Base-by-base conservation (phyloP, 768 basidiomycete species). In the Sutorius australiensis region DNA sequence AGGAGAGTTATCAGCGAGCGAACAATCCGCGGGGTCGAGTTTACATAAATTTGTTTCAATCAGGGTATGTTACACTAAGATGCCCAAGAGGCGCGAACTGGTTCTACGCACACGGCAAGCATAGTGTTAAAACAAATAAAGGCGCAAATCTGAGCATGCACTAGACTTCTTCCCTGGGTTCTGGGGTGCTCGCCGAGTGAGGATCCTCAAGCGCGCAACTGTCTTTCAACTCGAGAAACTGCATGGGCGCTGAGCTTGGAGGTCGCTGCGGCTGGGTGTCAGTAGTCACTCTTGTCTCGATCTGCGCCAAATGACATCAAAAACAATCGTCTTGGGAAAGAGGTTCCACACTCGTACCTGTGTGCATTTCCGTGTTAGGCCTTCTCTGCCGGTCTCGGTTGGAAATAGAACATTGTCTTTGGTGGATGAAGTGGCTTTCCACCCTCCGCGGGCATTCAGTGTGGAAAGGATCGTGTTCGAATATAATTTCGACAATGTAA, bases 401-500 rank as follows among this genome's bases (percentile, higher is more conserved):
- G 44, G 31, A 9, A 60, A 60, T 3, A 60, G 38, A 38, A 61
- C 13, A 14, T 60, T 60, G 1, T 53, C 48, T 10, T 28, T 48
- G 1, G 8, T 0, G 2, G 50, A 6, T 8, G 51, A 39, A 8
- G 39, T 12, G 9, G 48, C 19, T n/a, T 41, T 60, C 67, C 66
- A 67, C 21, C 57, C 57, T 17, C 46, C 53, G 2, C 69, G 66
- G 2, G 69, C 43, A 21, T 60, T 60, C 24, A 60, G 41, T 11
- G 58, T 43, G 2, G 57, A 71, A 56, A 48, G 66, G 45, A 46
- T 48, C 14, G 36, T 51, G 39, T 67, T 68, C 7, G 66, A 51
- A 34, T 67, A 67, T 2, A 67, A 41, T 21, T 68, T 69, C 1
- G 58, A 63, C 28, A 70, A 40, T 1, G 65, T 31, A n/a, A 68